Evolutionary conservation across 2,329 filamentous ascomycete genomes (phyloP), one percentile per base, ranked within the genome.

Genomic region (Calonectria hongkongensis): DNA sequence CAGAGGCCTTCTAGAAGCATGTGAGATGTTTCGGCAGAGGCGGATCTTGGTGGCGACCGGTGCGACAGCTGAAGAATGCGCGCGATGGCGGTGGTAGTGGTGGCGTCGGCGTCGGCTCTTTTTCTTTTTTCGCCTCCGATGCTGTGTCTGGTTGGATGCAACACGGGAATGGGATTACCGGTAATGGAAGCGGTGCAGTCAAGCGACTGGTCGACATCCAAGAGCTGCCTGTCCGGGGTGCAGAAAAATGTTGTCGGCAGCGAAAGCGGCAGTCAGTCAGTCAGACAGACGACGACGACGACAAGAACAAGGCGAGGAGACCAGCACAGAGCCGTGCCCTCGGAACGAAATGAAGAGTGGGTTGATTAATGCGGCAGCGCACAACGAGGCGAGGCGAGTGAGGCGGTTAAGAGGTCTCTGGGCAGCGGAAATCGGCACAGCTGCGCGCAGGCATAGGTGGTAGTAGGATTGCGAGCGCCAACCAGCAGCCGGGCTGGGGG

Each of bases 1-100:
- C 36, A 60, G 30, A 60, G 10, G 33, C 30, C 54, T 60, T 60
- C 54, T 60, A 60, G 54, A 60, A 60, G 54, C 54, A 60, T 60
- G 36, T 10, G 54, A 41, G 54, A 36, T 21, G n/a, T n/a, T 21
- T 60, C 54, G 54, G 54, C 30, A 60, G 54, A 60, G 39, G 54
- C 54, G 54, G 54, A 41, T 21, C 21, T 12, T 54, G 9, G 18
- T 48, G 45, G n/a, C 54, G 54, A 41, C 39, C 41, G 21, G 54
- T 60, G 54, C 33, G 33, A 36, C 33, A 36, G 36, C 21, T n/a
- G 21, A 18, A 27, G 39, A 16, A 7, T 18, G 51, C 33, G 54
- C 30, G 21, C 21, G 54, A 25, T 58, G 33, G 33, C 13, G 33
- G 33, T 33, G 30, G 30, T 33, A 9, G 30, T 9, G 30, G 4